Evolutionary conservation across 345 rosid species (phyloP).

Genomic region (Eutrema heterophyllum): DNA sequence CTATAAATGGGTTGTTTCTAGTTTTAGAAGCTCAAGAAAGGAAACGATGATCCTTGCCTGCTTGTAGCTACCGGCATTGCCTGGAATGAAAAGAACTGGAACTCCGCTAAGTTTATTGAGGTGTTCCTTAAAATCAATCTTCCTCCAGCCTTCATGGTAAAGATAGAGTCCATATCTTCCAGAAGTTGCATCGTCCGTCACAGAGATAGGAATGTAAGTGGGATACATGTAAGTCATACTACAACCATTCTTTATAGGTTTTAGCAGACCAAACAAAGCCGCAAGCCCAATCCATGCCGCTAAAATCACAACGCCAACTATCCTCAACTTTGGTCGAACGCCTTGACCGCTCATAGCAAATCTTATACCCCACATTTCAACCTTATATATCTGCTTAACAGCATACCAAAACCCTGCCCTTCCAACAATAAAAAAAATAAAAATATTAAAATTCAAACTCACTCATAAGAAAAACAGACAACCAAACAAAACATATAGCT

Average conservation of each 20-base stretch:
- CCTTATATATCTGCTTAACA: not conserved
- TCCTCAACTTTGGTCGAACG: conserved; percentile 45
- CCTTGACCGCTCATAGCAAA: conserved; percentile 38
- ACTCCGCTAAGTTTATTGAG: conserved; percentile 82
- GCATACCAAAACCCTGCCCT: conserved; percentile 24
- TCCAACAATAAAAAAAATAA: not conserved
- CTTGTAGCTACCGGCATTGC: conserved; percentile 96
- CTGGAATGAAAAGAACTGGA: conserved; percentile 94
- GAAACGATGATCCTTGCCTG: conserved; percentile 49
- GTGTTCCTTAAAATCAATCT: conserved; percentile 76
- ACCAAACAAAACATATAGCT: not conserved
- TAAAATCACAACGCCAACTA: conserved; percentile 39
- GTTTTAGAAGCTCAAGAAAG: not conserved
- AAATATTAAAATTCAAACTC: not conserved
- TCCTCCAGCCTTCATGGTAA: conserved; percentile 98
- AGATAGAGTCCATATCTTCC: conserved; percentile 70
- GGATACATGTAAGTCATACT: conserved; percentile 98
- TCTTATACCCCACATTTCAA: conserved; percentile 25
- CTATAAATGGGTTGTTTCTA: not conserved
- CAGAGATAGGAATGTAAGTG: conserved; percentile 75
- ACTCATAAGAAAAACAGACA: not conserved
- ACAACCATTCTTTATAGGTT: conserved; percentile 86
- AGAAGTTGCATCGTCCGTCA: conserved; percentile 35
- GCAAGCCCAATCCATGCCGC: conserved; percentile 50
- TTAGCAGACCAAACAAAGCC: conserved; percentile 55